phyloP scores from a whole-genome alignment of 805 yeast species.

The Tetrapisispora namnaoensis region DNA sequence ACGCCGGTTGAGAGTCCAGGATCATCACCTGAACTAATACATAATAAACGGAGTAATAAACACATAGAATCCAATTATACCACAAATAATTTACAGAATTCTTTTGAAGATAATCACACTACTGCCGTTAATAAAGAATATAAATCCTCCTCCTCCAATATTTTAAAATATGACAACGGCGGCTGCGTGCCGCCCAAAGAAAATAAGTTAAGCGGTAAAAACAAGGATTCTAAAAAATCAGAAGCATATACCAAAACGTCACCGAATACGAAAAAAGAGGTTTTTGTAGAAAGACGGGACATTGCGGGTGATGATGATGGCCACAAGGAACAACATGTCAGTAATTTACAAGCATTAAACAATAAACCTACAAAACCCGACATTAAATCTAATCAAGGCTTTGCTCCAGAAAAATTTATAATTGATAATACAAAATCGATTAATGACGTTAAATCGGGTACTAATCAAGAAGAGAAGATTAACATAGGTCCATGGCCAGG shows the following conservation, averaged over 20 bases:
- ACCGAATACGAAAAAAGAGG: neutral
- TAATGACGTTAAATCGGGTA: neutral
- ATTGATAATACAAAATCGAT: constrained; percentile 1
- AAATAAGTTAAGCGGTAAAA: constrained; percentile 1
- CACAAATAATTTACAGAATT: neutral
- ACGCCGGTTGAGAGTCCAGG: constrained; percentile 22
- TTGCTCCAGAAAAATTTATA: constrained; percentile 3
- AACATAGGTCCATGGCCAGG: constrained; percentile 19
- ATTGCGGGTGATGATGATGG: neutral
- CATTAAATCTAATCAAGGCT: constrained; percentile 2
- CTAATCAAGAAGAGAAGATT: constrained; percentile 6
- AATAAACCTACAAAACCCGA: neutral
- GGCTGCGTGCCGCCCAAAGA: constrained; percentile 6
- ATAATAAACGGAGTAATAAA: neutral
- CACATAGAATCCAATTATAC: neutral
- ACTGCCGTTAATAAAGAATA: neutral
- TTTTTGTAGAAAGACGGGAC: neutral
- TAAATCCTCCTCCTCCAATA: neutral
- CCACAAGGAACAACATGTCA: neutral
- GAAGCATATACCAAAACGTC: neutral
- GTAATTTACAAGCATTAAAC: neutral
- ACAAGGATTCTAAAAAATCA: constrained; percentile 1
- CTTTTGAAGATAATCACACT: neutral
- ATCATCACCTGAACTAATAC: constrained; percentile 4
- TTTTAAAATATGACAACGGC: constrained; percentile 1